Percentiles rank a stretch among this genome's conserved stretches.
These are phyloP conservation scores for Cinchona pubescens DNA, from an alignment of 257 asterid genomes.

Conservation along the genomic window DNA sequence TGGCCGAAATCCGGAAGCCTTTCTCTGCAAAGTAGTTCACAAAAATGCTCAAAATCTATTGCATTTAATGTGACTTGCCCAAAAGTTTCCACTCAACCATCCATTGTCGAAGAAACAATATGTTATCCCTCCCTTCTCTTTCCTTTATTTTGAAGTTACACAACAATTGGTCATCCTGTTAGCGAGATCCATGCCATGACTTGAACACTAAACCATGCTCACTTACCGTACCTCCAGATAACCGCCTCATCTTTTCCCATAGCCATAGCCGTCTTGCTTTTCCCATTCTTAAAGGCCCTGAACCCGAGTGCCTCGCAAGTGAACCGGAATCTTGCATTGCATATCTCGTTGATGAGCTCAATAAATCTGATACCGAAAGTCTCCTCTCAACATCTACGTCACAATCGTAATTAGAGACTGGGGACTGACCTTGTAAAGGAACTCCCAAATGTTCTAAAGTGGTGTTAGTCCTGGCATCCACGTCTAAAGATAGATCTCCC, in stretches of 20 bases:
- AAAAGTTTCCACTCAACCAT: background rate
- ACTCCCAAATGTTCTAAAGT: slow-evolving; percentile 27
- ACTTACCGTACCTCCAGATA: slow-evolving; percentile 65
- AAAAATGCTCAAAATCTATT: background rate
- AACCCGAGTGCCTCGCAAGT: slow-evolving; percentile 65
- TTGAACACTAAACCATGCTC: slow-evolving; percentile 53
- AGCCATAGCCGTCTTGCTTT: slow-evolving; percentile 57
- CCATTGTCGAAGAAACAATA: background rate
- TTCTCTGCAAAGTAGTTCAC: background rate
- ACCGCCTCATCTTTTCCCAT: slow-evolving; percentile 64
- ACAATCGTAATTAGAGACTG: slow-evolving; percentile 44
- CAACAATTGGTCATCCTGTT: background rate
- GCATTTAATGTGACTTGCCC: background rate
- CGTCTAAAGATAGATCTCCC: slow-evolving; percentile 41
- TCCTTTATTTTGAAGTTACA: background rate
- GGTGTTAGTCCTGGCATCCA: slow-evolving; percentile 33
- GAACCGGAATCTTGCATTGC: slow-evolving; percentile 47
- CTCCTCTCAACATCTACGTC: slow-evolving; percentile 68
- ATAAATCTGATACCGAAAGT: slow-evolving; percentile 58
- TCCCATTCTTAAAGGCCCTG: slow-evolving; percentile 62
- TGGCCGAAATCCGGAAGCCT: background rate
- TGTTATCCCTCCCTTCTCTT: background rate
- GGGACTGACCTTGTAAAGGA: slow-evolving; percentile 42
- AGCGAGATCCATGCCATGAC: slow-evolving; percentile 64
- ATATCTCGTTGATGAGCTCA: slow-evolving; percentile 41